Evolutionary conservation across 2,329 filamentous ascomycete genomes (phyloP), one percentile per base, ranked within the genome.

Genomic region (Phialemonium atrogriseum): DNA sequence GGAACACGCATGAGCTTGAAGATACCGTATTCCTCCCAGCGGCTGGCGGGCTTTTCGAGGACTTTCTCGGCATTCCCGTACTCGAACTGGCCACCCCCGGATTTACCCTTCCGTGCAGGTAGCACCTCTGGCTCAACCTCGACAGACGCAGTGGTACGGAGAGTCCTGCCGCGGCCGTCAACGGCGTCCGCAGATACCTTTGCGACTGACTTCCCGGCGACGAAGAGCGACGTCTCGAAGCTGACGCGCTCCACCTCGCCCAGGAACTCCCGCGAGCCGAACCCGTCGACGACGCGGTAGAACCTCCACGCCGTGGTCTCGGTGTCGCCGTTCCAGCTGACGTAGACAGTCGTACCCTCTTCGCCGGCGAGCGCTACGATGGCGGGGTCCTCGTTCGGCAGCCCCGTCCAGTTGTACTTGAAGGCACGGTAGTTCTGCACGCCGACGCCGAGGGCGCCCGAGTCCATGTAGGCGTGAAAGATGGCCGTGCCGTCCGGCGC

Each of bases 391-490:
- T 58, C 64, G n/a, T 49, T 54, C 5, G 66, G 64, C 19, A 52
- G 41, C 2, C 60, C 66, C 2, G 58, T 58, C 69, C 72, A 79
- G 33, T 63, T 54, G 40, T 59, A 65, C 43, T 69, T 70, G 48
- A 67, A 68, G 3, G 62, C 64, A 19, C 72, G 63, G 42, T 77
- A 78, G 32, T 66, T 71, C 43, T 67, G 60, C 3, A 69, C 60
- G 45, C 48, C 48, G 42, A 49, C 46, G 35, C 48, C 50, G 38
- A 60, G 34, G 31, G 47, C 27, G 43, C 60, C 43, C 2, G 51
- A 50, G 29, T 56, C 58, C 20, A 73, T 55, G 43, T 68, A 67
- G 3, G 58, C 59, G 36, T 76, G 67, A 55, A 73, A 73, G 12
- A 77, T 53, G 4, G 65, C 47, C 7, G 59, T 50, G 7, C 71